Conservation (phyloP, 305 asterid genomes). For the Solanum hybrid region DNA sequence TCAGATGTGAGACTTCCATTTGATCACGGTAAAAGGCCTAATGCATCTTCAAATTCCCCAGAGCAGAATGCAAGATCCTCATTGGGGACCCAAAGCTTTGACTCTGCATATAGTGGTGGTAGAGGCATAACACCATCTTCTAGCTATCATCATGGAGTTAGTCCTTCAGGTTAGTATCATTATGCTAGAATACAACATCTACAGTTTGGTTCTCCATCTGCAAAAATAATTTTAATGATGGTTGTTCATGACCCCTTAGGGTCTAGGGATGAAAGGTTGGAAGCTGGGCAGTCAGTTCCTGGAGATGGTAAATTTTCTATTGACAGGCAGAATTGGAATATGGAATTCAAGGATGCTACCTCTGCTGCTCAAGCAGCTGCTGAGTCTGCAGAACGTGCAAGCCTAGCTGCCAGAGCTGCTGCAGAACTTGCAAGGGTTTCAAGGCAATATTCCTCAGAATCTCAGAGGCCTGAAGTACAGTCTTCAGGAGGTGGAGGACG, state of each 20-base stretch:
- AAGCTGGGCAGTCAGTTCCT: conserved; percentile 16
- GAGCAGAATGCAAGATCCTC: conserved; percentile 39
- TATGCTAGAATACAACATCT: not conserved
- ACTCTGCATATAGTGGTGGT: conserved; percentile 25
- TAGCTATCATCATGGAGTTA: conserved; percentile 23
- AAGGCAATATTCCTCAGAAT: conserved; percentile 32
- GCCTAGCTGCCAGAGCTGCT: conserved; percentile 83
- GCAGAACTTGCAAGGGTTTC: conserved; percentile 50
- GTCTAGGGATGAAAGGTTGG: conserved; percentile 22
- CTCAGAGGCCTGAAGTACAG: conserved; percentile 22
- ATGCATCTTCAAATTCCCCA: conserved; percentile 22
- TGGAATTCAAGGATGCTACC: conserved; percentile 83
- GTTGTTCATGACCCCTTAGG: conserved; percentile 8
- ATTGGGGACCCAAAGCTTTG: conserved; percentile 18
- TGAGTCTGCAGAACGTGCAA: conserved; percentile 78
- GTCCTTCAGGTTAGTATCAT: conserved; percentile 37
- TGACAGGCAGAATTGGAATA: conserved; percentile 41
- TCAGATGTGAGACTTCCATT: conserved; percentile 29
- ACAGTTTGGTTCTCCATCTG: not conserved
- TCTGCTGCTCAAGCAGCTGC: conserved; percentile 91
- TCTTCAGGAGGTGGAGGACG: conserved; percentile 26
- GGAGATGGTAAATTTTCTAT: conserved; percentile 20
- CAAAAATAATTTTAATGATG: not conserved
- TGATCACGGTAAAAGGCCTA: conserved; percentile 18
- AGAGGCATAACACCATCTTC: conserved; percentile 14